Percentiles rank a stretch among this genome's conserved stretches.
These are phyloP conservation scores for Hypoxylon sp. DNA, from an alignment of 2,329 filamentous ascomycete genomes.

Conservation along the genomic window DNA sequence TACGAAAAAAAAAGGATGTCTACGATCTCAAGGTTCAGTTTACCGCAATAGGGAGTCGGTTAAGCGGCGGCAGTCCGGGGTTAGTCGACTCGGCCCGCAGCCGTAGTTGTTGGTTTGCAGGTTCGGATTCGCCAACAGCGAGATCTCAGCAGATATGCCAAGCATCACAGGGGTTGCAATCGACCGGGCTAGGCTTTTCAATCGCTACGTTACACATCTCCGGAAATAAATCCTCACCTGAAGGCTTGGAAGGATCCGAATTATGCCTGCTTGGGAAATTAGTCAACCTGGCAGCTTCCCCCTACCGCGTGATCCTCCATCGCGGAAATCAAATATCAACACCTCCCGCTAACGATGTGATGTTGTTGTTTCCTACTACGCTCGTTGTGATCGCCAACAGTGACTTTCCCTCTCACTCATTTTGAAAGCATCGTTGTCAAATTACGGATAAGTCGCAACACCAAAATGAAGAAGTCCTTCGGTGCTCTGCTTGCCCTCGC, in stretches of 20 bases:
- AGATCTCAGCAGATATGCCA: conserved; percentile 23
- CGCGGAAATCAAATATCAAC: conserved; percentile 16
- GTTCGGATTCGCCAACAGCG: conserved; percentile 10
- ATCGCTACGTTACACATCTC: conserved; percentile 25
- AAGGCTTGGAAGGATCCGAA: conserved; percentile 25
- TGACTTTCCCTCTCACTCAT: no score
- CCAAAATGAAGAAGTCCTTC: conserved; percentile 32
- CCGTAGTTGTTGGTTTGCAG: conserved; percentile 4
- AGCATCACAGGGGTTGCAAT: conserved; percentile 16
- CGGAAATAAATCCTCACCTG: conserved; percentile 10
- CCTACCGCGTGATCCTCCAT: conserved; percentile 4
- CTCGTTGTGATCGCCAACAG: neutral
- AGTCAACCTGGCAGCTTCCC: conserved; percentile 8
- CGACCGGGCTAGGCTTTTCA: conserved; percentile 17
- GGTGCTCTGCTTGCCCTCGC: conserved; percentile 29
- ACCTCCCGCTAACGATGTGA: conserved; percentile 1
- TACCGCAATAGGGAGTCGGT: conserved; percentile 11
- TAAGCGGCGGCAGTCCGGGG: neutral
- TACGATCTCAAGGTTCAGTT: neutral
- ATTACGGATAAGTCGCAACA: conserved; percentile 24
- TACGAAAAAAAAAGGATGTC: conserved; percentile 1
- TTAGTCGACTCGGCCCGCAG: conserved; percentile 11
- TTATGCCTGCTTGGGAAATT: conserved; percentile 24
- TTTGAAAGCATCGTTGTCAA: no score
- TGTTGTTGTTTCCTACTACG: neutral